These are phyloP conservation scores for Porcisia hertigi DNA, from an alignment of 208 protist species.

Conservation along the genomic window DNA sequence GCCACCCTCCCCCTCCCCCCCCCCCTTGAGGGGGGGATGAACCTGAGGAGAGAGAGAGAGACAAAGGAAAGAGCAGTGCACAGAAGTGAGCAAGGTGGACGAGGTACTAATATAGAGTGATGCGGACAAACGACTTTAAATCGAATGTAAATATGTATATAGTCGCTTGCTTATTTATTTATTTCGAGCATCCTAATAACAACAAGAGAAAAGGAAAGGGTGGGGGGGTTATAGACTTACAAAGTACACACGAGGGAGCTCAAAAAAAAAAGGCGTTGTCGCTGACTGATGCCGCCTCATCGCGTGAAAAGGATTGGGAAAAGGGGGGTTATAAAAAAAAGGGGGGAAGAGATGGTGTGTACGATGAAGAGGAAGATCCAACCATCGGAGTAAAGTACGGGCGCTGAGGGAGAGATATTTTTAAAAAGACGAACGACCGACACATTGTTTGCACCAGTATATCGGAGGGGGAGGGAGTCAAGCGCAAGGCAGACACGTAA, in stretches of 20 bases:
- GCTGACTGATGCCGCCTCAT: too few relatives aligned
- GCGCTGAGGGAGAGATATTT: not conserved
- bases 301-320: not conserved
- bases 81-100: too few relatives aligned
- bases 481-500: not conserved
- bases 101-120: too few relatives aligned
- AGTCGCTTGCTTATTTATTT: too few relatives aligned
- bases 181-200: not conserved
- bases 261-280: too few relatives aligned
- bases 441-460: not conserved
- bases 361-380: not conserved
- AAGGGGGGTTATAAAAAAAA: not conserved
- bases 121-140: not conserved
- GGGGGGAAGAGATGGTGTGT: not conserved
- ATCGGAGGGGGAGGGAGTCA: not conserved
- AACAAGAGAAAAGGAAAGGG: not conserved
- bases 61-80: too few relatives aligned
- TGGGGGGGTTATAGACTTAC: not conserved
- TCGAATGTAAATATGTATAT: not conserved
- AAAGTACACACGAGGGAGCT: too few relatives aligned
- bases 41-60: too few relatives aligned
- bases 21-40: not conserved
- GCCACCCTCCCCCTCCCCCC: too few relatives aligned
- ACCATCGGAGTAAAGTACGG: not conserved
- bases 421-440: not conserved